Evolutionary conservation across 192 early-diverging fungal species (phyloP), one percentile per base, ranked within the genome.

Genomic region (Globomyces pollinis-pini): DNA sequence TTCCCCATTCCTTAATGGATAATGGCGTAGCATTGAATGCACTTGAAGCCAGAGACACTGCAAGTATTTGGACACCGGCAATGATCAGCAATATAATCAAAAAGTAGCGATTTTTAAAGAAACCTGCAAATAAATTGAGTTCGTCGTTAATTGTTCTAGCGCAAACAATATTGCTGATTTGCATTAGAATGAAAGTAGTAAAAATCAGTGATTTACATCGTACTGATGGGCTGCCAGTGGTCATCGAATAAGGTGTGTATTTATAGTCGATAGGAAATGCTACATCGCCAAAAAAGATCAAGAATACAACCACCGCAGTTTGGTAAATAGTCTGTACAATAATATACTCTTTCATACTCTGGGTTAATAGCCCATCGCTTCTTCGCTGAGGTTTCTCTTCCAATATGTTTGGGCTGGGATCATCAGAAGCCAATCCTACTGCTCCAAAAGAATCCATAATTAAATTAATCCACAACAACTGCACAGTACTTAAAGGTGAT

Each of bases 391-490:
- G 80, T 1, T 67, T 69, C 28, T 70, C 68, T 13, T 72, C 60
- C 44, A 83, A 44, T 53, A 83, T 78, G 33, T 80, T 75, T 42
- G 74, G 73, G 20, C 76, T 75, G 9, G 80, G 80, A 16, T 76
- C 77, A 61, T 83, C 80, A 23, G 71, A 69, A 2, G 80, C 80
- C 1, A 83, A 58, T 5, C 75, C 74, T 5, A 82, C 54, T 0
- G 79, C 79, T 7, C 79, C 79, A 21, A 82, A 58, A 31, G 77
- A 77, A 57, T 82, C 77, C 80, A 83, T 83, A 45, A 83, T 83
- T 49, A 83, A 61, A 60, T 83, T 83, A 12, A 83, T 77, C 76
- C 76, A 78, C n/a, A 83, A 64, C 52, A 83, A 67, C 63, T 83
- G 80, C 1, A 83, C 76, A 33, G 80, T 75, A 29, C 50, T 73